Base-by-base conservation (phyloP, 1,284 basidiomycete genomes). In the Puccinia hordei region DNA sequence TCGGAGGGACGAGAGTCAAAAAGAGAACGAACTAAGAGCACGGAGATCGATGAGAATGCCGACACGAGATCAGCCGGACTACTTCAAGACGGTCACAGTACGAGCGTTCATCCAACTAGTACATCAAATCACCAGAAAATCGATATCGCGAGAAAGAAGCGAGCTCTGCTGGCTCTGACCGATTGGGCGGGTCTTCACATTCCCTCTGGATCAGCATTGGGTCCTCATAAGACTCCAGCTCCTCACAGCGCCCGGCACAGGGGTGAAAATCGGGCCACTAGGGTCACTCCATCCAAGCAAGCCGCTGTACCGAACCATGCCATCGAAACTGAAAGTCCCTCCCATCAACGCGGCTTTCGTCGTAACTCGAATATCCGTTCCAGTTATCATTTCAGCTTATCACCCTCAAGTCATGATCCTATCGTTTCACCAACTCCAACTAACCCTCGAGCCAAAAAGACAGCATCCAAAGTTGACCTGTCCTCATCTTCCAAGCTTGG, bases 371-470 rank as follows among this genome's bases (percentile, higher is more conserved):
- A 38, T 22, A 63, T 30, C 44, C 69, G 53, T 57, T 57, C 24
- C n/a, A 6, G 22, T 38, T 49, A 53, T 53, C 17, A 9, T 30
- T 53, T 72, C 19, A 53, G 53, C 49, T 44, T 51, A 3, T 57
- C 69, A 72, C 9, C 17, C 35, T 72, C 49, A 19, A 72, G 69
- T 57, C 53, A 27, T 33, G 69, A 72, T n/a, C 35, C 69, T 24
- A 72, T 72, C 46, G 69, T 55, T 33, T 72, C 69, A 9, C 69
- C 49, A 4, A 72, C 69, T 72, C 69, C 69, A n/a, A 55, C 69
- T 22, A 72, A 24, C 35, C 49, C 69, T 55, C 35, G 69, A 35
- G 49, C n/a, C 69, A 72, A 57, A 72, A 57, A 66, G 24, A 38
- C 41, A 46, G n/a, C 63, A 12, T 27, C 10, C n/a, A 44, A 30